phyloP scores from a whole-genome alignment of 2,329 filamentous ascomycete genomes.

The Colletotrichum paranaense region DNA sequence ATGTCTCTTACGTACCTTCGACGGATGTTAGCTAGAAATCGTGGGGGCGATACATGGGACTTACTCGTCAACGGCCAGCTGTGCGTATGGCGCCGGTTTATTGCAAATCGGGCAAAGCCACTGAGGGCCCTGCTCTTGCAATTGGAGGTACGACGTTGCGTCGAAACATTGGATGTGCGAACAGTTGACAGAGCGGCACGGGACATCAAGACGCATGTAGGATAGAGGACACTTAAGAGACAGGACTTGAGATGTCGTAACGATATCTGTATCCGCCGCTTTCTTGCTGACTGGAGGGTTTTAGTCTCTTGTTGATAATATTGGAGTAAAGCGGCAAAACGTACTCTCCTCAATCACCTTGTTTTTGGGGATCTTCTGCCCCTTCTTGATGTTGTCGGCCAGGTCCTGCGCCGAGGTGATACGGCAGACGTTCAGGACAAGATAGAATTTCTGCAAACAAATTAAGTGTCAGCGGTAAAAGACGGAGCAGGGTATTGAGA shows the following conservation, averaged over 20 bases:
- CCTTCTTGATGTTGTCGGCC: slow-evolving; percentile 72
- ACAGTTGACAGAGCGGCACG: slow-evolving; percentile 83
- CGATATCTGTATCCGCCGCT: slow-evolving; percentile 88
- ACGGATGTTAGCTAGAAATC: slow-evolving; percentile 32
- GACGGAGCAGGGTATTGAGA: slow-evolving; percentile 8
- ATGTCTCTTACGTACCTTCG: slow-evolving; percentile 88
- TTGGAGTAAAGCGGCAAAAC: slow-evolving; percentile 42
- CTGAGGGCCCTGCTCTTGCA: slow-evolving; percentile 95
- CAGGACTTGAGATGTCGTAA: slow-evolving; percentile 87
- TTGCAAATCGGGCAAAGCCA: slow-evolving; percentile 98
- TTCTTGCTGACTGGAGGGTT: slow-evolving; percentile 75
- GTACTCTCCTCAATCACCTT: slow-evolving; percentile 87
- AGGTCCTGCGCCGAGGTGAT: slow-evolving; percentile 78
- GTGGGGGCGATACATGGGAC: slow-evolving; percentile 42
- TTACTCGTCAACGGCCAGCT: slow-evolving; percentile 87
- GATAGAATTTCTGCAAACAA: slow-evolving; percentile 73
- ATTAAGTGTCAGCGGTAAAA: slow-evolving; percentile 32
- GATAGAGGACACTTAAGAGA: slow-evolving; percentile 94
- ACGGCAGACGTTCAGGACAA: slow-evolving; percentile 81
- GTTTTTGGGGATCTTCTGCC: slow-evolving; percentile 81
- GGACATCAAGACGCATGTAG: slow-evolving; percentile 82
- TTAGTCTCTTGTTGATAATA: slow-evolving; percentile 37
- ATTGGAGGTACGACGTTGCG: slow-evolving; percentile 87
- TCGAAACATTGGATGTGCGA: slow-evolving; percentile 96
- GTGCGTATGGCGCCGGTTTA: slow-evolving; percentile 83